A percentile compares a stretch with the other conserved stretches of the same genome.
These are phyloP conservation scores for Cryptomeria japonica DNA, from an alignment of 75 land plant genomes.

Conservation along the genomic window DNA sequence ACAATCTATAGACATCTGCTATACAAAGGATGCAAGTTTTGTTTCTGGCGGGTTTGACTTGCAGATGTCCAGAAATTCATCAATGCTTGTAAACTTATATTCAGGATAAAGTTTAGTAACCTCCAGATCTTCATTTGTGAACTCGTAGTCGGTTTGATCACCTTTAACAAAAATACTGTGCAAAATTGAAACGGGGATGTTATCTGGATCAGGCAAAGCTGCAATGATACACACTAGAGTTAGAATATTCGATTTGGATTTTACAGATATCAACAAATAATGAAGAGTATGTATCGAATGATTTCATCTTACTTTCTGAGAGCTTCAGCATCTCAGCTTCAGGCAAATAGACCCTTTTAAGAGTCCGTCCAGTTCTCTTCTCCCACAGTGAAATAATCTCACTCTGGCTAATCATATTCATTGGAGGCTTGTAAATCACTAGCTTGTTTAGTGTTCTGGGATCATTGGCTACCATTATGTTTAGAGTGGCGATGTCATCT, in stretches of 20 bases:
- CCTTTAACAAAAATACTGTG: constrained; percentile 18
- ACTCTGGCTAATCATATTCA: constrained; percentile 36
- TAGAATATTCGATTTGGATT: no score
- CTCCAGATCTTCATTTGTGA: constrained; percentile 25
- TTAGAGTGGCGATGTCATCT: constrained; percentile 40
- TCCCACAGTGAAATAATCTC: constrained; percentile 40
- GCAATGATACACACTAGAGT: constrained; percentile 18
- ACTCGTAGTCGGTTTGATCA: constrained; percentile 22
- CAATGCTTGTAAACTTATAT: constrained; percentile 31
- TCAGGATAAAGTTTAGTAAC: constrained; percentile 45
- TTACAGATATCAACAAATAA: no score
- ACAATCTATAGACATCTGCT: no score
- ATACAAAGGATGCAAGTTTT: constrained; percentile 19
- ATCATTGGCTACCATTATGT: constrained; percentile 35
- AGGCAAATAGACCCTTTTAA: constrained; percentile 21
- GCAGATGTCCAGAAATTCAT: constrained; percentile 22
- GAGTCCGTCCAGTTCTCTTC: constrained; percentile 29
- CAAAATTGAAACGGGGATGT: constrained; percentile 23
- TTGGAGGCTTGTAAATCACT: constrained; percentile 35
- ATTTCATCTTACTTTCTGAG: constrained; percentile 21
- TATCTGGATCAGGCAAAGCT: constrained; percentile 34
- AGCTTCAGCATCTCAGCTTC: constrained; percentile 33
- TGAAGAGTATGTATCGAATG: background rate
- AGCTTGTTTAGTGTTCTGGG: constrained; percentile 23
- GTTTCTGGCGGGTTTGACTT: constrained; percentile 15